Evolutionary conservation across 2,329 filamentous ascomycete species (phyloP).

Genomic region (Thelonectria olida): DNA sequence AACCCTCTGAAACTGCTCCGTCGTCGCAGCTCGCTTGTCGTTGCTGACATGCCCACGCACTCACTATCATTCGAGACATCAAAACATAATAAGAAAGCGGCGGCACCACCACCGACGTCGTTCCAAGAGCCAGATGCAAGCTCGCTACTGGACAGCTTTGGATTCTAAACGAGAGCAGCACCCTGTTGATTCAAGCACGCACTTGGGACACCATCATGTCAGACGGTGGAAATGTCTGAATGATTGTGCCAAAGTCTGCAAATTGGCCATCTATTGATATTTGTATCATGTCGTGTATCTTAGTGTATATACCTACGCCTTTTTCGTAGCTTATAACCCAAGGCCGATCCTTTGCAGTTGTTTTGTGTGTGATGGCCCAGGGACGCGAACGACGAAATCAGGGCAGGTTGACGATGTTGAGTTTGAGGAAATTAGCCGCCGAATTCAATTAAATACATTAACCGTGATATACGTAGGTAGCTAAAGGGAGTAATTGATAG

Average conservation of each 20-base stretch:
- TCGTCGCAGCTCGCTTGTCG: constrained; percentile 79
- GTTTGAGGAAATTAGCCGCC: too few species aligned
- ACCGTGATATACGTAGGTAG: too few species aligned
- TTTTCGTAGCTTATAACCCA: too few species aligned
- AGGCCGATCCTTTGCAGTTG: neutral
- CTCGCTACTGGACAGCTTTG: constrained; percentile 91
- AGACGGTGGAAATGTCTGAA: neutral
- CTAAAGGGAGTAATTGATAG: too few species aligned
- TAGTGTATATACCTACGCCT: neutral
- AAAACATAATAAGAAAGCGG: constrained; percentile 48
- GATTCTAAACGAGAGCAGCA: constrained; percentile 68
- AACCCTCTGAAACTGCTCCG: constrained; percentile 75
- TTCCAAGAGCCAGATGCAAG: constrained; percentile 94
- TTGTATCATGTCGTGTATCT: constrained; percentile 12
- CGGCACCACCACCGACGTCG: constrained; percentile 73
- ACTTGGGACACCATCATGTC: neutral
- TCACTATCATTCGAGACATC: constrained; percentile 53
- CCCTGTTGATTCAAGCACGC: neutral
- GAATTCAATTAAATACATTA: too few species aligned
- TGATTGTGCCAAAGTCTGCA: neutral
- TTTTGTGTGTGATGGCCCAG: too few species aligned
- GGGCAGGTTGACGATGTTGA: too few species aligned
- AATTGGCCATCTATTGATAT: neutral
- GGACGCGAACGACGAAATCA: too few species aligned
- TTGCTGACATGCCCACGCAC: constrained; percentile 73